phyloP scores from a whole-genome alignment of 1,139 yeast species.

The Saccharomyces pastorianus region DNA sequence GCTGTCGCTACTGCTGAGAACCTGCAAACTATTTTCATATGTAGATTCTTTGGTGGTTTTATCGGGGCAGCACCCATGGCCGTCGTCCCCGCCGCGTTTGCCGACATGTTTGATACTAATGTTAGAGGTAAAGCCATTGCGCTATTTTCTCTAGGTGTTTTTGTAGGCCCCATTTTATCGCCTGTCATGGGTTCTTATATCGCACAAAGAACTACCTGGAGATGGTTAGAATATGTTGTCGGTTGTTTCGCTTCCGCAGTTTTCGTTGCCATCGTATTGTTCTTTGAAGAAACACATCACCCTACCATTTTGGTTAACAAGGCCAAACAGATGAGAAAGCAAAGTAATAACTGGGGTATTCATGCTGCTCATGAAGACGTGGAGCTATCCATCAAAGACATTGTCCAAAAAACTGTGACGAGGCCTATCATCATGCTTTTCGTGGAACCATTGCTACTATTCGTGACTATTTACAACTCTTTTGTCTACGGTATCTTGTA shows the following conservation, averaged over 20 bases:
- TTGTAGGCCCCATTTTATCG: conserved; percentile 68
- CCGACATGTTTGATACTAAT: conserved; percentile 58
- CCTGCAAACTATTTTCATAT: conserved; percentile 60
- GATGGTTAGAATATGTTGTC: conserved; percentile 64
- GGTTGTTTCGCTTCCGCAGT: conserved; percentile 52
- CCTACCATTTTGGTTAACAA: conserved; percentile 51
- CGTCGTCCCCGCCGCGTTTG: conserved; percentile 75
- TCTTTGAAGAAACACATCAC: conserved; percentile 58
- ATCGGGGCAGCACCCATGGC: conserved; percentile 77
- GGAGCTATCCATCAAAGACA: conserved; percentile 51
- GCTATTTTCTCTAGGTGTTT: conserved; percentile 58
- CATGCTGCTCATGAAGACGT: conserved; percentile 78
- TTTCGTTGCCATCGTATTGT: conserved; percentile 35
- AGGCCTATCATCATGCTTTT: conserved; percentile 65
- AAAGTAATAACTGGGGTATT: conserved; percentile 67
- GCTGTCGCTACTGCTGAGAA: conserved; percentile 70
- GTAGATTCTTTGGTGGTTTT: conserved; percentile 70
- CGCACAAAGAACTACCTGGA: conserved; percentile 54
- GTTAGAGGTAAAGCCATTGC: conserved; percentile 63
- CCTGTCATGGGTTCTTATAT: conserved; percentile 69
- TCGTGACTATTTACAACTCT: conserved; percentile 67
- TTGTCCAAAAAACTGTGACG: conserved; percentile 57
- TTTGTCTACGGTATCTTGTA: conserved; percentile 80
- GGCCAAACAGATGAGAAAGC: conserved; percentile 53
- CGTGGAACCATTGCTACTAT: conserved; percentile 64